phyloP scores from a whole-genome alignment of 257 asterid species.

The Penstemon newberryi region DNA sequence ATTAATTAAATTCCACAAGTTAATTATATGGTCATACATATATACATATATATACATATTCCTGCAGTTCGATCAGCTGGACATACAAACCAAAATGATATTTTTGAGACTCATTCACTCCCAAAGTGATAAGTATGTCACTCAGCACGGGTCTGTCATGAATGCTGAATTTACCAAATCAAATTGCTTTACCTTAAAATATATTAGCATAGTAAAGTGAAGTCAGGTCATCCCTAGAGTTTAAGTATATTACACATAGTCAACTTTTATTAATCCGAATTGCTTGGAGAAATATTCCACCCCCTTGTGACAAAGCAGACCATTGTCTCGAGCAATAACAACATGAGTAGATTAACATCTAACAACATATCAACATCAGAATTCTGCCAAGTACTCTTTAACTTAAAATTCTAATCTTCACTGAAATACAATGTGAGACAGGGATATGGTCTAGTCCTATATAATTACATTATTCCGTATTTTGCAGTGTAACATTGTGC shows the following conservation, averaged over 20 bases:
- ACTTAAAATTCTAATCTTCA: background rate
- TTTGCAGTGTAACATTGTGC: background rate
- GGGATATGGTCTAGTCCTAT: background rate
- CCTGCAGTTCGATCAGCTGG: background rate
- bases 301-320: slow-evolving; percentile 6
- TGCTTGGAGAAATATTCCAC: background rate
- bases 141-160: too few species aligned
- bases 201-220: background rate
- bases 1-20: too few species aligned
- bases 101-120: background rate
- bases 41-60: background rate
- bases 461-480: too few species aligned
- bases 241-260: background rate
- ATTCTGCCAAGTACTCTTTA: background rate
- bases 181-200: background rate
- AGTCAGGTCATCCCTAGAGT: background rate
- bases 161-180: background rate
- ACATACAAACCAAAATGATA: background rate
- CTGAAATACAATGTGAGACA: background rate
- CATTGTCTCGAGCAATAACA: background rate
- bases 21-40: too few species aligned
- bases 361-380: background rate
- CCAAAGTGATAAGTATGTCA: background rate
- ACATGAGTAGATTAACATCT: background rate
- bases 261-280: background rate